Conservation (phyloP, 306 rosid species). For the Spatholobus suberectus region DNA sequence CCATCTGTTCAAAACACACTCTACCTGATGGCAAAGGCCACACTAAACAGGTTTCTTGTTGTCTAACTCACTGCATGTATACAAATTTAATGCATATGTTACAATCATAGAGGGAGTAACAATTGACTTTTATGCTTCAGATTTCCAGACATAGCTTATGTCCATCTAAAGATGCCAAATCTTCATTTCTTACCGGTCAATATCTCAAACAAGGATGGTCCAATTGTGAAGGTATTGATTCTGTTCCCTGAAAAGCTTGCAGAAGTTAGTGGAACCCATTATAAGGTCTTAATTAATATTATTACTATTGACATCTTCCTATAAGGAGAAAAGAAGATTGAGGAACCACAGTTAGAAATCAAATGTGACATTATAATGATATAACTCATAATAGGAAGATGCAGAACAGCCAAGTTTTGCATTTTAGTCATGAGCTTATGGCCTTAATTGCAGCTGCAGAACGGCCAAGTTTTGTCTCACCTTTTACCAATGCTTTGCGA, state of each 20-base stretch:
- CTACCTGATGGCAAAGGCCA: slow-evolving; percentile 80
- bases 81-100: slow-evolving; percentile 15
- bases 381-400: no score
- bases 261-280: slow-evolving; percentile 14
- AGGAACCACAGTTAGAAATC: not conserved
- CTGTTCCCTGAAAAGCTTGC: slow-evolving; percentile 22
- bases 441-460: not conserved
- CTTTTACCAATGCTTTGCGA: not conserved
- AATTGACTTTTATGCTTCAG: slow-evolving; percentile 54
- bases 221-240: slow-evolving; percentile 76
- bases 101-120: slow-evolving; percentile 14
- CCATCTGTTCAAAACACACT: slow-evolving; percentile 96
- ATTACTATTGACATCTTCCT: slow-evolving; percentile 12
- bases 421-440: not conserved
- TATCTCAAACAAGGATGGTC: slow-evolving; percentile 68
- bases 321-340: not conserved
- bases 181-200: slow-evolving; percentile 93
- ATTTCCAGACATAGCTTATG: slow-evolving; percentile 68
- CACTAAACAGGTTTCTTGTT: slow-evolving; percentile 69
- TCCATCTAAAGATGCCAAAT: slow-evolving; percentile 94
- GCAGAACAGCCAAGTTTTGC: no score
- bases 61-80: not conserved
- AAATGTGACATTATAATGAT: not conserved
- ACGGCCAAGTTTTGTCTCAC: not conserved
- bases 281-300: not conserved